Base-by-base conservation (phyloP, 768 basidiomycete genomes). In the Podaxis sp. region DNA sequence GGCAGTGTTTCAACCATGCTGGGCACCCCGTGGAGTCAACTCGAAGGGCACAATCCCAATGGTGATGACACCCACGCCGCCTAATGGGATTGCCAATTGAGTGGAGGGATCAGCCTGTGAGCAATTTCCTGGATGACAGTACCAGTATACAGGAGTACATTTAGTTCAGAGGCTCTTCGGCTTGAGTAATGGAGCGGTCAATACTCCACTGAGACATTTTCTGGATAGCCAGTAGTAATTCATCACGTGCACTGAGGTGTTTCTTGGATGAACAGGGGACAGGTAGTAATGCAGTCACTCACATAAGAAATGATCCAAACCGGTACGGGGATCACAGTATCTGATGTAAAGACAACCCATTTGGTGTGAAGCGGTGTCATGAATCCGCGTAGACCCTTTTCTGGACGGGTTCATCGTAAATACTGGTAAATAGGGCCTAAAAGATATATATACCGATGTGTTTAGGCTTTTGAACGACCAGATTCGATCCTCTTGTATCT, bases 401-500 rank as follows among this genome's bases (percentile, higher is more conserved):
- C 30, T 30, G 7, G 20, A 46, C 12, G 30, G 11, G 8, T 22
- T 28, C 57, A 28, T 41, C 24, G 22, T 44, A 68, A 71, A 69
- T 26, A 71, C 13, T 40, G 4, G 58, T 64, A 66, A 69, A 71
- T 60, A 70, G 38, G 12, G 17, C 44, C 38, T 17, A 37, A 33
- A 41, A 54, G 48, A 7, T 56, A 65, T 64, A 67, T 58, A 63
- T 48, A 56, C n/a, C 36, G 12, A 38, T 37, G 20, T 24, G 37
- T 46, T 57, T 38, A 20, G 50, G 20, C 22, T n/a, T 20, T 12
- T 36, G 24, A 24, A 36, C 20, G 38, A n/a, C 46, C 60, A 64
- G 60, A 63, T 49, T 33, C 15, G 28, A 53, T 67, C 61, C 53
- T 56, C 50, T 53, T 30, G 62, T 49, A 8, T 33, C 33, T 33